Evolutionary conservation across 2,329 filamentous ascomycete species (phyloP), one percentile per base, ranked within the genome.

Genomic region (Neocatenulostroma microsporum): DNA sequence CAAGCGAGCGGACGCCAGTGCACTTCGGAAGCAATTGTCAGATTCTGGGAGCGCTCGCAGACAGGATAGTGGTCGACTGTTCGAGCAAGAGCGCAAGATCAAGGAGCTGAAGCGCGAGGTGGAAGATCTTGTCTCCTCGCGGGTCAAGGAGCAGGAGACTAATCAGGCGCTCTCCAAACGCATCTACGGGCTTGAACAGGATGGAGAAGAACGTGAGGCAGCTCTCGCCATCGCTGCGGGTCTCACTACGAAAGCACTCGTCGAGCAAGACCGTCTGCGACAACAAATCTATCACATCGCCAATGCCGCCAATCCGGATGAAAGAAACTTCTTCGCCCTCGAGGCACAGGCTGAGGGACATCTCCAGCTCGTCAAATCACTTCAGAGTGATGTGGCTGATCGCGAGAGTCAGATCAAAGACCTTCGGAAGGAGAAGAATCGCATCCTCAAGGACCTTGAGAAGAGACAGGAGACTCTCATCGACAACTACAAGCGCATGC

Each of bases 391-490:
- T 5, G n/a, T 34, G 6, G 31, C 21, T 9, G 25, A 32, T 26
- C 28, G 37, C 29, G 35, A 42, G 24, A 15, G 5, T 11, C 29
- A 10, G 8, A 34, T 44, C 11, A 32, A 34, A 21, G 30, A 34
- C 13, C 21, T 41, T 12, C 15, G 28, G 14, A 20, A 29, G 9
- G 15, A 14, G 25, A 33, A 33, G 29, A n/a, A n/a, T n/a, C n/a
- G n/a, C n/a, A n/a, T n/a, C n/a, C n/a, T n/a, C n/a, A n/a, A n/a
- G n/a, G n/a, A n/a, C n/a, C 18, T 43, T 13, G 28, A 41, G 20
- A 20, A 37, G 18, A 18, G 41, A 20, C 39, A 45, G 18, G 28
- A 30, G 12, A 30, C 21, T 11, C 21, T 47, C 9, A 47, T 47
- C 10, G 33, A 36, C 10, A 24, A 14, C 6, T 26, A 27, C 21